phyloP scores from a whole-genome alignment of 2,329 filamentous ascomycete species.

The Fusarium sp. region DNA sequence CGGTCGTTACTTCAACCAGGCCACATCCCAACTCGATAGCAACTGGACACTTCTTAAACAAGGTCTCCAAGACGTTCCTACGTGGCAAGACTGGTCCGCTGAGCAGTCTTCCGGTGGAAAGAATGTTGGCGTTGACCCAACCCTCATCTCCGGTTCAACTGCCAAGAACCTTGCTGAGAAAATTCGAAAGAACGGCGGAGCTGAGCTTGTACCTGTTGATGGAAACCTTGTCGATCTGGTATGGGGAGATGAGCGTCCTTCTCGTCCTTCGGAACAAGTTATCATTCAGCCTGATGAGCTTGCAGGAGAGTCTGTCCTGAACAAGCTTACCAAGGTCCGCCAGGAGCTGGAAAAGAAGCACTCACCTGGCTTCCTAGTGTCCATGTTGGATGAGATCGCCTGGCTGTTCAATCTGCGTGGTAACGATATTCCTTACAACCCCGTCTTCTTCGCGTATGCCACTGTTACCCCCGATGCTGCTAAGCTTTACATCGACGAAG shows the following conservation, averaged over 20 bases:
- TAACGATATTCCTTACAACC: constrained; percentile 96
- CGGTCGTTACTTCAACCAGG: constrained; percentile 98
- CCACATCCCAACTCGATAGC: constrained; percentile 85
- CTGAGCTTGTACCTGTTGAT: constrained; percentile 77
- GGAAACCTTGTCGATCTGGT: constrained; percentile 90
- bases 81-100: constrained; percentile 96
- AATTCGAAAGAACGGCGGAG: constrained; percentile 86
- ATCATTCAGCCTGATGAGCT: constrained; percentile 78
- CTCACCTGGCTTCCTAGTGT: constrained; percentile 86
- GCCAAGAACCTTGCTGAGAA: constrained; percentile 82
- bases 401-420: constrained; percentile 99
- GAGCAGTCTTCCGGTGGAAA: constrained; percentile 90
- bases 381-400: constrained; percentile 95
- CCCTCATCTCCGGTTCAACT: constrained; percentile 77
- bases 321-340: constrained; percentile 88
- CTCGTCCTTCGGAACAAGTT: constrained; percentile 80
- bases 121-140: constrained; percentile 89
- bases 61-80: constrained; percentile 91
- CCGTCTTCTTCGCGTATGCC: constrained; percentile 98
- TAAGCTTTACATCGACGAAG: constrained; percentile 85
- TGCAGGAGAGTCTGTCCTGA: constrained; percentile 82
- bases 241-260: constrained; percentile 82
- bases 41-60: constrained; percentile 96
- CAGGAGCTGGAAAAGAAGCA: constrained; percentile 94
- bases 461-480: constrained; percentile 81